Base-by-base conservation (phyloP, 2,329 filamentous ascomycete species). In the Colletotrichum aenigma region DNA sequence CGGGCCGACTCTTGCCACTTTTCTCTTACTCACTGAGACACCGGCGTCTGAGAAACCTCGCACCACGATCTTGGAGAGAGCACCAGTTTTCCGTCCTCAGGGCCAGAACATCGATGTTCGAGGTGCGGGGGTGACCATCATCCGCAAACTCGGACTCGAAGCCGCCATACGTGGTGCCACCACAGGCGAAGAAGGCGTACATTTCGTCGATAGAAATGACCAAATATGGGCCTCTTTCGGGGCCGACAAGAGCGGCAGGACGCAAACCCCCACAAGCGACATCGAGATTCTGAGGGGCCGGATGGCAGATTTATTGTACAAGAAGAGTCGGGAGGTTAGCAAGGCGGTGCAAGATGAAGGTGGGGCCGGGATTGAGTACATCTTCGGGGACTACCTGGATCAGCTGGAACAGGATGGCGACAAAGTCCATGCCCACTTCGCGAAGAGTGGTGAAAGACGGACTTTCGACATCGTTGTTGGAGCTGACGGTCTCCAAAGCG, bases 281-380 rank as follows among this genome's bases (percentile, higher is more conserved):
- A 91, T 86, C 76, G 91, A 93, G 82, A 89, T 93, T 64, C 88
- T 93, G 85, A 84, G 91, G 7, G 90, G 89, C 0, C 88, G 91
- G 61, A 78, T 93, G 26, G 86, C 87, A 6, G 80, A 83, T 12
- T 82, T 92, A 4, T 79, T 92, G 2, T 88, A 88, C 77, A 84
- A 89, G 1, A 81, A 77, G 24, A 84, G 83, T 28, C 77, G 80
- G 12, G 75, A 80, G 32, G 32, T 71, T 21, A 71, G 62, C n/a
- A 24, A 43, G 10, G 2, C 30, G 21, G 61, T 71, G 30, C 43
- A 66, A 24, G 61, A 24, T 9, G 60, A 60, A 2, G 69, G 61
- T 21, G 69, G 69, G 13, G 43, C 65, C 30, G 78, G 68, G 5
- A 78, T 77, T n/a, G 71, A 74, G 30, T 84, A 80, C 72, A 55